Evolutionary conservation across 2,329 filamentous ascomycete species (phyloP), one percentile per base, ranked within the genome.

Genomic region (Dothiorella sarmentorum): DNA sequence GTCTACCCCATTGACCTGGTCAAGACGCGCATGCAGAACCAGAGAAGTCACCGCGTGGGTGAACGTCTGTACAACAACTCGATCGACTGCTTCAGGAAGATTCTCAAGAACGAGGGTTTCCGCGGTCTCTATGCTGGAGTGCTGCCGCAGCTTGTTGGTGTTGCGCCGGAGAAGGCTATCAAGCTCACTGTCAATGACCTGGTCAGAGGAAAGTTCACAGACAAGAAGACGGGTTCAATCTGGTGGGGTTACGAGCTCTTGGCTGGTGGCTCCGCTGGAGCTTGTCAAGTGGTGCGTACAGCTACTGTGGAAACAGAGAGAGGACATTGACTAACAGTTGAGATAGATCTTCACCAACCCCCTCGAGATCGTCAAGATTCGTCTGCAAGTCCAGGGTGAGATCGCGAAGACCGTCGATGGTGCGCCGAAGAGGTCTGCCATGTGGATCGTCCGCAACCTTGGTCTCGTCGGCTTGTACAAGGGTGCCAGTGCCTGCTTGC

Each of bases 101-200:
- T 99, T 38, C 80, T 97, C 63, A 85, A 86, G 63, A 97, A 97
- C 69, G 94, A 99, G 76, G 94, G 94, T 59, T 82, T 96, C 73
- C 82, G 81, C 37, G 94, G 94, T 20, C 77, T 99, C 51, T 99
- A 99, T 79, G 96, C 93, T 51, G 94, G 94, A 71, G 91, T 99
- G 18, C 75, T 97, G 55, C 94, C 94, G 10, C 94, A 99, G 79
- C 83, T 99, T 44, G 90, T 99, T 63, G 94, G 94, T 74, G 94
- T 99, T 44, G 94, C 94, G n/a, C 94, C 94, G 2, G 94, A 99
- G 75, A 99, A 99, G 81, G 94, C 94, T 66, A 99, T 99, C 79
- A 99, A 99, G 80, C 85, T 99, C 63, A 99, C 94, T 0, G 92
- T 99, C 69, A 99, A 99, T 75, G 94, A 99, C 71, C 77, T 99